A percentile compares a stretch with the other conserved stretches of the same genome.
These are phyloP conservation scores for Apiotrichum domesticum DNA, from an alignment of 1,284 basidiomycete species.

Conservation along the genomic window DNA sequence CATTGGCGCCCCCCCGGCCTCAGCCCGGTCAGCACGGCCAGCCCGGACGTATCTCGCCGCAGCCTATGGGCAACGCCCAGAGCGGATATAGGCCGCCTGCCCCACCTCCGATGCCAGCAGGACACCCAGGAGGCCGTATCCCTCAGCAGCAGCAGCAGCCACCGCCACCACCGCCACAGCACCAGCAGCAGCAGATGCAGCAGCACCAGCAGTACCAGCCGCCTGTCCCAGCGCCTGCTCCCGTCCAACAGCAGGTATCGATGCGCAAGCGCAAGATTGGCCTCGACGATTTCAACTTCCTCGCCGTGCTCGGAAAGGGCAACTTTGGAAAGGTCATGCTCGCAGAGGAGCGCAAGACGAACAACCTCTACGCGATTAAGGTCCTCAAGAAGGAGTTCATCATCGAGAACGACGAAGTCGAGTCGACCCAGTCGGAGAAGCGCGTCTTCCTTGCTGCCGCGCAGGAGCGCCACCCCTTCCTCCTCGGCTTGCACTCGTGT, in stretches of 20 bases:
- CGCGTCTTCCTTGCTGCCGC: constrained; percentile 96
- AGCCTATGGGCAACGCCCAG: not conserved
- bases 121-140: not conserved
- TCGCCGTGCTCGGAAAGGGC: constrained; percentile 96
- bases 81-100: constrained; percentile 2
- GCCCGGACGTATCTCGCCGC: constrained; percentile 47
- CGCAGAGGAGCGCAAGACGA: constrained; percentile 92
- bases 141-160: constrained; percentile 22
- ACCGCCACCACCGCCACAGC: constrained; percentile 4
- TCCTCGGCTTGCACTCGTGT: constrained; percentile 94
- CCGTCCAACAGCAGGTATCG: constrained; percentile 10
- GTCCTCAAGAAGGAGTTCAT: constrained; percentile 99
- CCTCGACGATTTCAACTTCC: constrained; percentile 97
- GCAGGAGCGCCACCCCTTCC: constrained; percentile 92
- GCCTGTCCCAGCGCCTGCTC: not conserved
- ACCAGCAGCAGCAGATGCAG: constrained; percentile 47
- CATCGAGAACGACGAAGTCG: constrained; percentile 99
- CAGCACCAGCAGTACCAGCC: constrained; percentile 40
- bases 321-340: constrained; percentile 99
- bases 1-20: constrained; percentile 2
- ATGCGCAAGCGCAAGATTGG: constrained; percentile 74
- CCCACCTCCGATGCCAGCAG: not conserved
- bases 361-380: constrained; percentile 94
- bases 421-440: constrained; percentile 98
- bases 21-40: constrained; percentile 28